Percentiles rank a stretch among this genome's conserved stretches.
phyloP scores from a whole-genome alignment of 306 rosid species.

The Castanopsis chinensis region DNA sequence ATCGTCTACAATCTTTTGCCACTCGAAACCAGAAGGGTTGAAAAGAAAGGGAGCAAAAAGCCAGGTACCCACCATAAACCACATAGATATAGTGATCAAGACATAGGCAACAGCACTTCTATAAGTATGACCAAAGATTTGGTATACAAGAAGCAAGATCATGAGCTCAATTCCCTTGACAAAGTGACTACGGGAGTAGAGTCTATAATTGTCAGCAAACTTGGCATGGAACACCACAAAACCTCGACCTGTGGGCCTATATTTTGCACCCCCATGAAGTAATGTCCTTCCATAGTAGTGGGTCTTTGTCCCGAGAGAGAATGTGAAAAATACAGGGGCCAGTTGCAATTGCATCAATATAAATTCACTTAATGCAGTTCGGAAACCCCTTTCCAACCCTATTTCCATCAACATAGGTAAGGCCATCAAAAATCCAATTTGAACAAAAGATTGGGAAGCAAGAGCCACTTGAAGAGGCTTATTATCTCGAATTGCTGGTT shows the following conservation, averaged over 20 bases:
- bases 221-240: conserved; percentile 98
- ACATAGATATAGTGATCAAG: conserved; percentile 83
- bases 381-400: conserved; percentile 95
- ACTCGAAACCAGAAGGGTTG: conserved; percentile 98
- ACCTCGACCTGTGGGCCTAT: conserved; percentile 94
- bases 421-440: conserved; percentile 93
- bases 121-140: conserved; percentile 74
- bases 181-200: conserved; percentile 96
- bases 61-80: conserved; percentile 99
- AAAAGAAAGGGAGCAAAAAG: conserved; percentile 97
- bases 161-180: conserved; percentile 97
- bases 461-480: conserved; percentile 99
- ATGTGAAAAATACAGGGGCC: conserved; percentile 96
- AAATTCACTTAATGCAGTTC: conserved; percentile 94
- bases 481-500: conserved; percentile 79
- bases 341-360: conserved; percentile 92
- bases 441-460: conserved; percentile 94
- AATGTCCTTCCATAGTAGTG: conserved; percentile 96
- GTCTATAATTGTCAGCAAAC: conserved; percentile 97
- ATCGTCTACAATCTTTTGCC: conserved; percentile 98
- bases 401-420: conserved; percentile 98
- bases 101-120: conserved; percentile 81
- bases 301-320: conserved; percentile 94
- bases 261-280: conserved; percentile 98
- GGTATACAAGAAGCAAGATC: conserved; percentile 83